Evolutionary conservation across 2,329 filamentous ascomycete species (phyloP).

Genomic region (Zelopaecilomyces penicillatus): DNA sequence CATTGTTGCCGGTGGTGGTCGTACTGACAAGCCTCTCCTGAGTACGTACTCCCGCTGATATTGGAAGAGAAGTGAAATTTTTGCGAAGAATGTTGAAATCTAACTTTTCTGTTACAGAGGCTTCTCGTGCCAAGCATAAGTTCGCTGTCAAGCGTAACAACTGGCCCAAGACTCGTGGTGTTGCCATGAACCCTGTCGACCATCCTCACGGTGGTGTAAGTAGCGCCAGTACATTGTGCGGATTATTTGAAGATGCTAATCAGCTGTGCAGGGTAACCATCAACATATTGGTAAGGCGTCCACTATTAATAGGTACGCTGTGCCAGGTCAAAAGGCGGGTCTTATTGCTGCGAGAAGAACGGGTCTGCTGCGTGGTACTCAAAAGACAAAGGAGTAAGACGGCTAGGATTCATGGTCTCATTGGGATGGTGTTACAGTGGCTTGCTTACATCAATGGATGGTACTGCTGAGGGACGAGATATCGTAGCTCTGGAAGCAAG

Average conservation of each 20-base stretch:
- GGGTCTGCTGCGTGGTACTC: slow-evolving; percentile 99
- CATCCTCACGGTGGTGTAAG: slow-evolving; percentile 89
- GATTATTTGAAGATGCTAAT: slow-evolving; percentile 32
- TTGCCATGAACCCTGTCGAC: slow-evolving; percentile 99
- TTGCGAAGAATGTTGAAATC: slow-evolving; percentile 26
- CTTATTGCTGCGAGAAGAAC: slow-evolving; percentile 99
- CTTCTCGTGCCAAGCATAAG: slow-evolving; percentile 99
- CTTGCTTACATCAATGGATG: slow-evolving; percentile 52
- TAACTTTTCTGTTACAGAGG: slow-evolving; percentile 53
- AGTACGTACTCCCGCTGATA: slow-evolving; percentile 46
- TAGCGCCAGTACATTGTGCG: slow-evolving; percentile 18
- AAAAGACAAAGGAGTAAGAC: slow-evolving; percentile 96
- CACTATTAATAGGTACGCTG: slow-evolving; percentile 96
- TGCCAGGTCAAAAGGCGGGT: slow-evolving; percentile 99
- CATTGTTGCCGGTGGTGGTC: slow-evolving; percentile 97
- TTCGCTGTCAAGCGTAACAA: slow-evolving; percentile 99
- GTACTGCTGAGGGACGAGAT: slow-evolving; percentile 39
- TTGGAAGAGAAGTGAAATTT: neutral
- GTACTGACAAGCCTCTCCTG: slow-evolving; percentile 98
- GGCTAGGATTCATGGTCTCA: slow-evolving; percentile 45
- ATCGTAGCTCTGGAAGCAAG: slow-evolving; percentile 41
- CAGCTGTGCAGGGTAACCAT: slow-evolving; percentile 74
- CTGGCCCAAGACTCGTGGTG: slow-evolving; percentile 99
- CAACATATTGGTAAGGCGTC: slow-evolving; percentile 99
- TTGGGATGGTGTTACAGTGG: slow-evolving; percentile 58